Evolutionary conservation across 75 land plant genomes (phyloP).

Genomic region (Gnetum montanum): DNA sequence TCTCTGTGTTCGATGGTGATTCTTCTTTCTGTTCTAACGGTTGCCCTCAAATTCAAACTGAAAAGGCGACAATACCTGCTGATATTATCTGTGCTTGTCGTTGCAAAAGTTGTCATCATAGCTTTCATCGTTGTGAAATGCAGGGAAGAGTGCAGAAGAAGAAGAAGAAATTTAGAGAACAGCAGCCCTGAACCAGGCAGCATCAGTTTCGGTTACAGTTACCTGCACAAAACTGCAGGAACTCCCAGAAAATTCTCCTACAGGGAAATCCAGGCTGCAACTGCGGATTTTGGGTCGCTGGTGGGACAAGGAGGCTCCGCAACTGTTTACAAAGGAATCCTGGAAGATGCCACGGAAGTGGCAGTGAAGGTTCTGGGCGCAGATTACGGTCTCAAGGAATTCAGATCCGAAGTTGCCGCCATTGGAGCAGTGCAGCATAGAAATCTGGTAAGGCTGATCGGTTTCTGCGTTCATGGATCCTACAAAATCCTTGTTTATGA

Average conservation of each 20-base stretch:
- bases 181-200: conserved; percentile 12
- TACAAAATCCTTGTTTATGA: conserved; percentile 47
- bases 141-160: background rate
- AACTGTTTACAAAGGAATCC: conserved; percentile 57
- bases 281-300: conserved; percentile 31
- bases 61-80: no score
- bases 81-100: no score
- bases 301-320: conserved; percentile 57
- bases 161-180: background rate
- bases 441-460: conserved; percentile 59
- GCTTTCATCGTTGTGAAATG: background rate
- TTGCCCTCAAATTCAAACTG: no score
- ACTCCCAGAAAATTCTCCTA: conserved; percentile 36
- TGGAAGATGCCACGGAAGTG: conserved; percentile 42
- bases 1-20: no score
- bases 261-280: conserved; percentile 36
- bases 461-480: conserved; percentile 35
- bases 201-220: conserved; percentile 47
- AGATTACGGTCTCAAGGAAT: conserved; percentile 38
- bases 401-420: conserved; percentile 52
- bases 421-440: conserved; percentile 62
- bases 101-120: background rate
- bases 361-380: conserved; percentile 57
- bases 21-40: no score
- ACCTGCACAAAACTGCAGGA: conserved; percentile 36